These are phyloP conservation scores for Grammothele lineata DNA, from an alignment of 768 basidiomycete species.

Conservation along the genomic window DNA sequence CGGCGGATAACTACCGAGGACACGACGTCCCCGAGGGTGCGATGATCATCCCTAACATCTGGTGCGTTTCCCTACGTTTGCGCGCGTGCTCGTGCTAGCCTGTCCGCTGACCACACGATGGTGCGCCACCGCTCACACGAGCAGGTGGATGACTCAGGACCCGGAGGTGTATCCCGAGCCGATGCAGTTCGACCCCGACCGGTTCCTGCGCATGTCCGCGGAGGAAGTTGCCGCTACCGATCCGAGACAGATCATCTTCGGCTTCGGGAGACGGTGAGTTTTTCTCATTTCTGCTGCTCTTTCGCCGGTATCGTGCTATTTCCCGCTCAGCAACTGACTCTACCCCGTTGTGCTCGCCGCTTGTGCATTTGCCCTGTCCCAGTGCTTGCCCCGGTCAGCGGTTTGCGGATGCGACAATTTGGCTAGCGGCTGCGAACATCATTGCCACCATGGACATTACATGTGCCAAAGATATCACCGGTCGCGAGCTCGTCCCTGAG, in stretches of 20 bases:
- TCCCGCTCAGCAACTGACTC: too few species aligned
- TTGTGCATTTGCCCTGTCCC: too few species aligned
- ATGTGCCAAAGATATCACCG: conserved; percentile 32
- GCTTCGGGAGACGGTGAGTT: conserved; percentile 17
- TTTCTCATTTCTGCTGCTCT: too few species aligned
- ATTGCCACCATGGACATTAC: conserved; percentile 23
- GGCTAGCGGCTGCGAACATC: conserved; percentile 23
- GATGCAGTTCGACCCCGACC: conserved; percentile 18
- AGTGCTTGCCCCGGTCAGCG: conserved; percentile 24
- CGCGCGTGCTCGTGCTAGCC: not conserved
- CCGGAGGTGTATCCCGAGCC: conserved; percentile 17
- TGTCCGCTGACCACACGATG: not conserved
- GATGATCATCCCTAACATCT: conserved; percentile 21
- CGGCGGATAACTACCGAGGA: conserved; percentile 22
- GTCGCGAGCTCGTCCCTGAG: conserved; percentile 33
- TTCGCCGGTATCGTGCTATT: too few species aligned
- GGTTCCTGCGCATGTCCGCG: conserved; percentile 11
- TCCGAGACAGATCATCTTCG: conserved; percentile 13
- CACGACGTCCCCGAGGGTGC: conserved; percentile 16
- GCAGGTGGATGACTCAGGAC: conserved; percentile 19
- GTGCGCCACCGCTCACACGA: not conserved
- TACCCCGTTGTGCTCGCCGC: too few species aligned
- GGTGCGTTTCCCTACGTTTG: conserved; percentile 5
- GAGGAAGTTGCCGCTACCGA: conserved; percentile 3
- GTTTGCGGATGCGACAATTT: conserved; percentile 22